A percentile compares a stretch with the other conserved stretches of the same genome.
phyloP scores from a whole-genome alignment of 805 yeast genomes.

The Myxozyma mucilagina region DNA sequence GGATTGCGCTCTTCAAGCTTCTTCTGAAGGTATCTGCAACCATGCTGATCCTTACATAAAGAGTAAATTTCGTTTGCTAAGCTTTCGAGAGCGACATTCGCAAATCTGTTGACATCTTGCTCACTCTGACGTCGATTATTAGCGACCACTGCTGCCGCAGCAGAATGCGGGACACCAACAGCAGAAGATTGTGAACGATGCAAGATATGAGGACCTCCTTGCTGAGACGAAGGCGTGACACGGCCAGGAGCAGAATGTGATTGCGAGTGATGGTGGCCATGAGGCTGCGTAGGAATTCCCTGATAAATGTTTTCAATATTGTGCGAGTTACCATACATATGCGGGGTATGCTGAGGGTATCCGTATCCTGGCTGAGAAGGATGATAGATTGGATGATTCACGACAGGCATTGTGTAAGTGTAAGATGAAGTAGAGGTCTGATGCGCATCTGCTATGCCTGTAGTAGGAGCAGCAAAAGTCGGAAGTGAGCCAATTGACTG shows the following conservation, averaged over 20 bases:
- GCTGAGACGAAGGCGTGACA: conserved; percentile 1
- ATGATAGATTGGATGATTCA: neutral
- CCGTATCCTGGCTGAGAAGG: conserved; percentile 2
- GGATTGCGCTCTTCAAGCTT: conserved; percentile 62
- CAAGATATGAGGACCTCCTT: conserved; percentile 13
- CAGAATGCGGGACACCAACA: neutral
- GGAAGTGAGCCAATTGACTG: conserved; percentile 16
- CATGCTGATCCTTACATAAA: conserved; percentile 93
- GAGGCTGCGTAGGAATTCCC: neutral
- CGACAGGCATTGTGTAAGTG: conserved; percentile 10
- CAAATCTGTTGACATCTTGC: conserved; percentile 35
- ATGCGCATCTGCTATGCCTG: neutral
- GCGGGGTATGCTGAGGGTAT: conserved; percentile 3
- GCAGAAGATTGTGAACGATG: conserved; percentile 14
- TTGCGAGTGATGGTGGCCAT: conserved; percentile 5
- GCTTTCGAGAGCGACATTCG: conserved; percentile 49
- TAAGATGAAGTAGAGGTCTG: neutral
- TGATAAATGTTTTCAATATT: conserved; percentile 2
- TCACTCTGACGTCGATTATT: conserved; percentile 30
- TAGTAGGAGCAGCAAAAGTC: neutral
- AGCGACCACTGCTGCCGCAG: neutral
- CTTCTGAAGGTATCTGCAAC: conserved; percentile 87
- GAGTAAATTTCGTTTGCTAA: conserved; percentile 64
- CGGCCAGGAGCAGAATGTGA: neutral
- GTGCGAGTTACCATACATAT: neutral